These are phyloP conservation scores for Prunus salicina DNA, from an alignment of 306 rosid genomes.

Conservation along the genomic window DNA sequence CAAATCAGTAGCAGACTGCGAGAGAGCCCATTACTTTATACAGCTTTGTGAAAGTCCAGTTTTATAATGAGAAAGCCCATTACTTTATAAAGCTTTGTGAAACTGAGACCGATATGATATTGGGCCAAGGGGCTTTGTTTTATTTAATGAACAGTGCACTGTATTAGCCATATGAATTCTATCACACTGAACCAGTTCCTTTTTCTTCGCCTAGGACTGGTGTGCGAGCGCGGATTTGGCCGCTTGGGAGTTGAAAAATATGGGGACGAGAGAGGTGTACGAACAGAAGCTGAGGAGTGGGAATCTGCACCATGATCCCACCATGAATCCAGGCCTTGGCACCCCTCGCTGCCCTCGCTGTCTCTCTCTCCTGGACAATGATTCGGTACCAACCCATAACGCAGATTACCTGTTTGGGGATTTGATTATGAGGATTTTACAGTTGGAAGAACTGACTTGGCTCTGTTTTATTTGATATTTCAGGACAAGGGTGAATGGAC, in stretches of 20 bases:
- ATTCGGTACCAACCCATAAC: conserved; percentile 31
- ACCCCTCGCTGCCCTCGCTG: conserved; percentile 90
- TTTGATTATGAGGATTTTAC: conserved; percentile 4
- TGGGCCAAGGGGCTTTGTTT: neutral
- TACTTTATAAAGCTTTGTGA: neutral
- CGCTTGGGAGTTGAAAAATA: conserved; percentile 4
- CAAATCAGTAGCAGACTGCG: no score
- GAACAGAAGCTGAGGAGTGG: conserved; percentile 77
- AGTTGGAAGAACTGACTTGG: neutral
- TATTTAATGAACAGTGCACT: neutral
- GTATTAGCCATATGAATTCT: no score
- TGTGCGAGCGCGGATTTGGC: neutral
- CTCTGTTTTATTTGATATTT: conserved; percentile 5
- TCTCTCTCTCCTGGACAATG: conserved; percentile 65
- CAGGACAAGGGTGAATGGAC: conserved; percentile 82
- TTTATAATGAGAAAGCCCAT: neutral
- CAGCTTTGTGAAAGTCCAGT: neutral
- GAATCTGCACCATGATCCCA: conserved; percentile 78
- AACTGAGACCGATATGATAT: neutral
- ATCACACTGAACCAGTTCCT: neutral
- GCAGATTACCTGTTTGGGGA: conserved; percentile 17
- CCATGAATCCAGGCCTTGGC: conserved; percentile 89
- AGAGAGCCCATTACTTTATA: no score
- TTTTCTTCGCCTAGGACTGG: neutral
- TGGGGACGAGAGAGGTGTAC: conserved; percentile 89